A percentile compares a stretch with the other conserved stretches of the same genome.
phyloP scores from a whole-genome alignment of 352 stramenopile genomes.

The Globisporangium apiculatum region DNA sequence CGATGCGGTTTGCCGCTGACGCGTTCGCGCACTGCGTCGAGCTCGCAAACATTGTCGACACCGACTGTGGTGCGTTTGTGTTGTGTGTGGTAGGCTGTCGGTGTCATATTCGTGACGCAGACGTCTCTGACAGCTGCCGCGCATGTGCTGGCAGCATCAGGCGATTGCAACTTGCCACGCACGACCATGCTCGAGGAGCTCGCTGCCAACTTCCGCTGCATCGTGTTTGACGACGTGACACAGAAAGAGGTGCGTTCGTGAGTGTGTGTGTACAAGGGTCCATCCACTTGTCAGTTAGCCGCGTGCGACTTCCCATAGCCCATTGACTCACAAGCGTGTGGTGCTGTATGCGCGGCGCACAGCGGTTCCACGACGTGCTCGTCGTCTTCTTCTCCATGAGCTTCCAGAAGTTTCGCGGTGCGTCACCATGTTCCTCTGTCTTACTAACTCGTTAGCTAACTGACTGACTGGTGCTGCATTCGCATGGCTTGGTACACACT shows the following conservation, averaged over 20 bases:
- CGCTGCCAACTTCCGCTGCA: constrained; percentile 31
- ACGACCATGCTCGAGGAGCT: constrained; percentile 49
- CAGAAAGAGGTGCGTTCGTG: constrained; percentile 14
- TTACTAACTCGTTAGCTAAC: background rate
- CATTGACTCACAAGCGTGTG: background rate
- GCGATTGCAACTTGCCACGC: background rate
- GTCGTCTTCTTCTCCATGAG: constrained; percentile 70
- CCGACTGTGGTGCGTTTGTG: background rate
- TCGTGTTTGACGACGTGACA: constrained; percentile 44
- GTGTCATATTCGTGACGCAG: background rate
- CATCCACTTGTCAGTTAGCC: too few relatives aligned
- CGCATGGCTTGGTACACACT: background rate
- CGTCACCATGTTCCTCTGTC: too few relatives aligned
- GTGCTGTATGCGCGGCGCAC: background rate
- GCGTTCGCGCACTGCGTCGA: constrained; percentile 64
- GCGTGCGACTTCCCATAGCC: background rate
- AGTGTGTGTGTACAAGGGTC: background rate
- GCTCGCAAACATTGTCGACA: constrained; percentile 51
- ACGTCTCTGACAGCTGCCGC: background rate
- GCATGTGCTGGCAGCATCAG: background rate
- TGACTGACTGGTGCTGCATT: background rate
- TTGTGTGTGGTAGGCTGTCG: too few relatives aligned
- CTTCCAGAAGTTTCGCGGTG: constrained; percentile 50
- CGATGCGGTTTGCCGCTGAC: constrained; percentile 66
- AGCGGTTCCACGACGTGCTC: constrained; percentile 55